Percentiles rank a stretch among this genome's conserved stretches.
phyloP scores from a whole-genome alignment of 2,329 filamentous ascomycete genomes.

The Clarireedia sp. region DNA sequence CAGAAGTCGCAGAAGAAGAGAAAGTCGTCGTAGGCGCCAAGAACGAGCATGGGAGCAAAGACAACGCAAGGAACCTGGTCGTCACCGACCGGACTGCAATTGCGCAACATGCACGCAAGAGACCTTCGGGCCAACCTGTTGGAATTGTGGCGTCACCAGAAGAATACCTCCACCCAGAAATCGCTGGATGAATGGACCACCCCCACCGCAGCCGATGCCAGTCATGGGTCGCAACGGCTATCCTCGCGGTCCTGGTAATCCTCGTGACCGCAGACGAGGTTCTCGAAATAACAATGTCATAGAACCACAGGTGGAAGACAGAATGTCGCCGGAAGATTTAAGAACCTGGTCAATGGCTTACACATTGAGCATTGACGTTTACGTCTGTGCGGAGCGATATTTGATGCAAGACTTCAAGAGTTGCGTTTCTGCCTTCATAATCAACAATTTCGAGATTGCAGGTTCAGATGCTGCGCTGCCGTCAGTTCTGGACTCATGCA shows the following conservation, averaged over 20 bases:
- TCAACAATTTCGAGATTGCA: constrained; percentile 35
- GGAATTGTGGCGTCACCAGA: constrained; percentile 33
- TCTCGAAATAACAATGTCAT: constrained; percentile 15
- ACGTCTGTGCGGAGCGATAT: constrained; percentile 42
- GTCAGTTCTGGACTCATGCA: constrained; percentile 36
- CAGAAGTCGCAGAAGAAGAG: constrained; percentile 29
- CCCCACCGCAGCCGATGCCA: constrained; percentile 15
- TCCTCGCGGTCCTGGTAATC: constrained; percentile 12
- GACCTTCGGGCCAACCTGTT: constrained; percentile 32
- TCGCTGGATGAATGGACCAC: constrained; percentile 16
- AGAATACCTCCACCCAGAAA: constrained; percentile 23
- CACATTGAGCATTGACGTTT: constrained; percentile 41
- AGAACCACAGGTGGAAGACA: constrained; percentile 16
- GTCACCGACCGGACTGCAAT: constrained; percentile 38
- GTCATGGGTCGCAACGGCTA: constrained; percentile 16
- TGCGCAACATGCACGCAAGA: constrained; percentile 35
- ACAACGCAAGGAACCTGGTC: constrained; percentile 37
- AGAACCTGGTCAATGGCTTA: constrained; percentile 41
- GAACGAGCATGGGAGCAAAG: constrained; percentile 32
- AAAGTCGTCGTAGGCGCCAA: constrained; percentile 30
- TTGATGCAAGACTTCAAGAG: constrained; percentile 39
- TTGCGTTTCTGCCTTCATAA: constrained; percentile 34
- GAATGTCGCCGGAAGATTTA: constrained; percentile 37
- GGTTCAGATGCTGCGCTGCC: constrained; percentile 26
- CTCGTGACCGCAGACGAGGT: constrained; percentile 15